Evolutionary conservation across 139 green algal species (phyloP), one percentile per base, ranked within the genome.

Genomic region (Chlorella sp.): DNA sequence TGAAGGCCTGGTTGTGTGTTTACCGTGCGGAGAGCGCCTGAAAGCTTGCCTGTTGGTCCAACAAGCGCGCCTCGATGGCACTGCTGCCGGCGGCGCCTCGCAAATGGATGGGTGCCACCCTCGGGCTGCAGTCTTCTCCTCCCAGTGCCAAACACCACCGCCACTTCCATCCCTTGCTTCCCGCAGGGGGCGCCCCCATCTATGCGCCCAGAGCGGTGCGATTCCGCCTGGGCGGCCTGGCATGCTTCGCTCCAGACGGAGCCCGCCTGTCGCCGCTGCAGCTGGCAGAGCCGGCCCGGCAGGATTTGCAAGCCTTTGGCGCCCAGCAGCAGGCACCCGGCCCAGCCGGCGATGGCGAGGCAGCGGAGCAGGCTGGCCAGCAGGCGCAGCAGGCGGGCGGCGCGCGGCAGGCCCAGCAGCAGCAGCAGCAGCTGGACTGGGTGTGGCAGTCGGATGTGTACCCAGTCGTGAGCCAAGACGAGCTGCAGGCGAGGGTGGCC

Each of bases 181-280:
- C 28, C 41, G 56, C 76, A 82, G 76, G 76, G 51, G 51, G 60
- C 36, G 38, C 76, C 21, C 88, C 88, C 71, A 60, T 91, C 60
- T 91, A 91, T n/a, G 44, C 86, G 2, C 62, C 80, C 64, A 64
- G 74, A 69, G 51, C 51, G 18, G 72, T 91, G 21, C 71, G 71
- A 28, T 80, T 91, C 63, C 34, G 74, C 18, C 32, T 91, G 26
- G 88, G 86, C 32, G 71, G 88, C 32, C 9, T 90, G 38, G n/a
- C 34, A 28, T 88, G 84, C 84, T 88, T 82, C 34, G 39, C 80
- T 23, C 39, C 65, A 17, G 17, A 13, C n/a, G 64, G 62, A 41
- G 21, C 26, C 26, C 30, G 23, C 26, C 16, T 74, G 41, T 64
- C 32, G 0, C 16, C 26, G 15, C 12, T 21, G 36, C 16, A 25